Percentiles rank a stretch among this genome's conserved stretches.
These are phyloP conservation scores for Astrothelium macrocarpum DNA, from an alignment of 495 filamentous ascomycete species.

Conservation along the genomic window DNA sequence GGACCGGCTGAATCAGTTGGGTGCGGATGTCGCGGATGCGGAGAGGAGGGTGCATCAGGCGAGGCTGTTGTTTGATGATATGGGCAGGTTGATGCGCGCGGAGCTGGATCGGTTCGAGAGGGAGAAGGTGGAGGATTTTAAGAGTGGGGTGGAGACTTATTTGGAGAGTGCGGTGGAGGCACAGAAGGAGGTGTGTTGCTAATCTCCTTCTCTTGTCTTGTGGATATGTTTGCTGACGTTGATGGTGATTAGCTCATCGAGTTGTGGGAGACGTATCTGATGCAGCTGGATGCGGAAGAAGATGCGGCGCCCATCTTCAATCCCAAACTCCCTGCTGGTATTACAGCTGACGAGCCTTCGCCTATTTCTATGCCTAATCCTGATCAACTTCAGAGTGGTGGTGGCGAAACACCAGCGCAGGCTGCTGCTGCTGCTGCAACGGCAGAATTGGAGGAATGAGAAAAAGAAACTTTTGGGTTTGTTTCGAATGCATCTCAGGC, in stretches of 20 bases:
- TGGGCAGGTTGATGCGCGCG: slow-evolving; percentile 83
- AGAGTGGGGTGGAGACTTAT: slow-evolving; percentile 94
- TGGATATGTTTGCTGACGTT: slow-evolving; percentile 3
- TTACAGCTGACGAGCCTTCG: slow-evolving; percentile 1
- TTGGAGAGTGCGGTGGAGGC: slow-evolving; percentile 93
- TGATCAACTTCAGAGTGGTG: background rate
- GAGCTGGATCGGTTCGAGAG: slow-evolving; percentile 91
- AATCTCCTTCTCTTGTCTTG: background rate
- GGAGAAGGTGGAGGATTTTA: slow-evolving; percentile 99
- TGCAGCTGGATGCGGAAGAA: slow-evolving; percentile 89
- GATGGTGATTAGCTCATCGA: slow-evolving; percentile 83
- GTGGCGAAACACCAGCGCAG: background rate
- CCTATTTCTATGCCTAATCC: background rate
- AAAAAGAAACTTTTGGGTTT: background rate
- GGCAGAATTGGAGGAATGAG: background rate
- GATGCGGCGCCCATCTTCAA: slow-evolving; percentile 45
- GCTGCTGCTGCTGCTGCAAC: background rate
- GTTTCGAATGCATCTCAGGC: background rate
- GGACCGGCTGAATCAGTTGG: slow-evolving; percentile 82
- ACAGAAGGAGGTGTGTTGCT: slow-evolving; percentile 89
- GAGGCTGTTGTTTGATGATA: slow-evolving; percentile 86
- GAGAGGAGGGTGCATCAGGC: slow-evolving; percentile 90
- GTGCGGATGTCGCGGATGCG: slow-evolving; percentile 84
- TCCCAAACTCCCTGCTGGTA: background rate
- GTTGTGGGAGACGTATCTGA: slow-evolving; percentile 94